A percentile compares a stretch with the other conserved stretches of the same genome.
phyloP scores from a whole-genome alignment of 176 grass and related monocot species.

The Eragrostis curvula region DNA sequence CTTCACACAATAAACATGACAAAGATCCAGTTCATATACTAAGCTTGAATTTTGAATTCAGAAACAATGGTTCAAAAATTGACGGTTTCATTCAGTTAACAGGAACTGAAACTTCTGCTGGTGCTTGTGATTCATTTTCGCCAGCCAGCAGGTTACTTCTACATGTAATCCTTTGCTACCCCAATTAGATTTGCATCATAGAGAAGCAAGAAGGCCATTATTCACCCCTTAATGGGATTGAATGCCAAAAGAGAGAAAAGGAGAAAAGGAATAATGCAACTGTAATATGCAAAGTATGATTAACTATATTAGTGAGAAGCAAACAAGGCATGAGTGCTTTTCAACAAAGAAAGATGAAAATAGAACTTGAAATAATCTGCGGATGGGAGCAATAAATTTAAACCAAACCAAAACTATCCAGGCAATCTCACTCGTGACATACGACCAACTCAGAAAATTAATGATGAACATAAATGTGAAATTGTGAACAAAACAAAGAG shows the following conservation, averaged over 20 bases:
- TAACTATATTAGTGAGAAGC: neutral
- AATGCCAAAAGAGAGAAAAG: neutral
- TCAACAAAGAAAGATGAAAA: neutral
- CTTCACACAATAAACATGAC: slow-evolving; percentile 18
- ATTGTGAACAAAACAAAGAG: neutral
- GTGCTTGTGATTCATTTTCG: neutral
- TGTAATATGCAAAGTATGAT: neutral
- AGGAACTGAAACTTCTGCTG: neutral
- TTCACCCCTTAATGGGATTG: neutral
- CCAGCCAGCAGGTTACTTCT: neutral
- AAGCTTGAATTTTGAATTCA: slow-evolving; percentile 13
- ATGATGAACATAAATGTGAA: neutral
- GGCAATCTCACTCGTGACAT: neutral
- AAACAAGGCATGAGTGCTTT: neutral
- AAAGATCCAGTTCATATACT: slow-evolving; percentile 2
- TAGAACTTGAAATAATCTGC: neutral
- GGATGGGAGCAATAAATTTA: neutral
- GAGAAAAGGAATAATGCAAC: neutral
- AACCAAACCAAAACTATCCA: neutral
- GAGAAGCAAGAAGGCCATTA: slow-evolving; percentile 5
- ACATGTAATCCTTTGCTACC: neutral
- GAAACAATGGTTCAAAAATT: neutral
- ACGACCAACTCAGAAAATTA: neutral
- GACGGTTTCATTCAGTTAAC: neutral
- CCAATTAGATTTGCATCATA: neutral